Base-by-base conservation (phyloP, 2,329 filamentous ascomycete species). In the Aspergillus calidoustus region DNA sequence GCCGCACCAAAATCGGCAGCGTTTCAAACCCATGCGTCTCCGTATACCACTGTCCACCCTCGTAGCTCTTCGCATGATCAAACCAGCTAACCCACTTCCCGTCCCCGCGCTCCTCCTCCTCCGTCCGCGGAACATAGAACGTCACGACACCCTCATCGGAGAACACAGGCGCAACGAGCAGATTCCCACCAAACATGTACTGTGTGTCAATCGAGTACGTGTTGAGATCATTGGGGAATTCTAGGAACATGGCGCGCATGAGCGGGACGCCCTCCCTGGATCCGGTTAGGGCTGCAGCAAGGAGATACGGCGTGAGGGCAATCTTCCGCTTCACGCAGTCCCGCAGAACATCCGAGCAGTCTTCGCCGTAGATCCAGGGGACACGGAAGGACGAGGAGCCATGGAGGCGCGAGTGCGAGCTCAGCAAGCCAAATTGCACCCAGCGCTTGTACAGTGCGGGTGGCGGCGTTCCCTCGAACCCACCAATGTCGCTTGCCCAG, bases 381-480 rank as follows among this genome's bases (percentile, higher is more conserved):
- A 91, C 89, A 19, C 89, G 87, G 77, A 91, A 92, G 3, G 86
- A 89, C 63, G 82, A 85, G 54, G 86, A 89, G 2, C 89, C 89
- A 72, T 92, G 89, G 11, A 92, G 81, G 15, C 89, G 84, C 43
- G 87, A 90, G 74, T 92, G 89, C 9, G 85, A 86, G 67, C 88
- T 91, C 46, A 92, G 77, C 1, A 91, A 81, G 0, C 89, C 89
- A 74, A 91, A 91, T n/a, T 88, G 88, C 6, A 91, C 88, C 89
- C 89, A 92, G 53, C 89, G 86, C 78, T 91, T 92, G 77, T 92
- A 92, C 68, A 92, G 85, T 79, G 86, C 88, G 0, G 86, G 87
- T 2, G 82, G 83, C 3, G 89, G 89, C 4, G 77, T 83, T 3
- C 89, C 89, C 71, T 92, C 89, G 68, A 92, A 91, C 0, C 88